Evolutionary conservation across 257 asterid species (phyloP), one percentile per base, ranked within the genome.

Genomic region (Prunella vulgaris): DNA sequence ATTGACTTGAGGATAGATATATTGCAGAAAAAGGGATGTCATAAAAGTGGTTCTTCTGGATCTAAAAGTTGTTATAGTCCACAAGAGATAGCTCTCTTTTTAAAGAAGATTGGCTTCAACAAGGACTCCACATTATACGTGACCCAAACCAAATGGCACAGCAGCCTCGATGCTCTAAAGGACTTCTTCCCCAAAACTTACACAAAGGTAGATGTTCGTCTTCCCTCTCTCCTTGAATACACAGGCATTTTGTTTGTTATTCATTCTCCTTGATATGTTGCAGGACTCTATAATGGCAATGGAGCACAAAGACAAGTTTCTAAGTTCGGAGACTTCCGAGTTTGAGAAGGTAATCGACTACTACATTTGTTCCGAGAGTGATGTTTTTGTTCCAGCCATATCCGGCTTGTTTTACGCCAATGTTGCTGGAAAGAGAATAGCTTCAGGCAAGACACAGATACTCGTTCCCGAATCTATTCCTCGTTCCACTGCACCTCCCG

Each of bases 11-110:
- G 99, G 84, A 78, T 91, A 27, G 97, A 91, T 68, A 74, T 91
- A 60, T 77, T 94, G 86, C 95, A 89, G 88, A 91, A 94, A 77
- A 90, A 83, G 81, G 84, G 90, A n/a, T 90, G 97, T 67, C 88
- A 78, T 67, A 80, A 77, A 68, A 77, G 71, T 54, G 85, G 84
- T 61, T 84, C 64, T 42, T 71, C 89, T 27, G 82, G 83, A 53
- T 78, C 93, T 38, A 92, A 92, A 82, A 89, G 92, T 59, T 92
- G 97, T 77, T 89, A 87, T 57, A 68, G 80, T 66, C 95, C 97
- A 30, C 86, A 82, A 59, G 97, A 92, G 66, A 79, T 92, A 35
- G 96, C 89, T 30, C 79, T 74, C 65, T 87, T 89, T 72, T 69
- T 92, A 68, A 84, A 83, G 75, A 89, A 89, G 83, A 76, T 89